These are phyloP conservation scores for Lipomyces orientalis DNA, from an alignment of 805 yeast genomes.

Conservation along the genomic window DNA sequence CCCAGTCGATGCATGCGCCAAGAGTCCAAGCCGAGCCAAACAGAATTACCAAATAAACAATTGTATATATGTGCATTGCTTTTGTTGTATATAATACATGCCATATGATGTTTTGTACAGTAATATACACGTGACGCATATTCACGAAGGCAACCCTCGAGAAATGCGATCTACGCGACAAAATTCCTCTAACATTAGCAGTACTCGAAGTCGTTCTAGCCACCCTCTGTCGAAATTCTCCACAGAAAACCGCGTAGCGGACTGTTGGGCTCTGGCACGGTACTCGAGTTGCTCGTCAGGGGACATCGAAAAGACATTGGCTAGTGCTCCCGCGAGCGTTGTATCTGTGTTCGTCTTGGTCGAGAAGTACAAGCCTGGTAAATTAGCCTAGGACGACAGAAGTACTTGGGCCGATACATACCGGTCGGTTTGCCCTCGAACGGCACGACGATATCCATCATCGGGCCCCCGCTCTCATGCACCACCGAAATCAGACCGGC, in stretches of 20 bases:
- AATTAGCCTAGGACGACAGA: background rate
- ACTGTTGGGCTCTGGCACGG: slow-evolving; percentile 51
- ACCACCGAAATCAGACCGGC: slow-evolving; percentile 86
- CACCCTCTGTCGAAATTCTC: slow-evolving; percentile 60
- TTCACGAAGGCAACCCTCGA: slow-evolving; percentile 23
- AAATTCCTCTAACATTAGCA: slow-evolving; percentile 32
- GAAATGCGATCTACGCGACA: slow-evolving; percentile 26
- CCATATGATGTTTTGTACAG: background rate
- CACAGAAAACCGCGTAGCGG: slow-evolving; percentile 66
- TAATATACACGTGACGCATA: background rate
- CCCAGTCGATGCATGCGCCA: background rate
- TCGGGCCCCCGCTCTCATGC: slow-evolving; percentile 96
- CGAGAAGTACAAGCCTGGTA: slow-evolving; percentile 71
- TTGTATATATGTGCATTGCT: background rate
- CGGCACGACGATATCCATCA: slow-evolving; percentile 75
- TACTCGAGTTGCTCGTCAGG: slow-evolving; percentile 50
- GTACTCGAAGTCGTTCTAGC: slow-evolving; percentile 44
- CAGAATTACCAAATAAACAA: background rate
- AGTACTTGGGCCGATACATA: background rate
- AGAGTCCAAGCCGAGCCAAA: background rate
- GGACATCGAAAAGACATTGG: slow-evolving; percentile 50
- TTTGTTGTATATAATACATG: background rate
- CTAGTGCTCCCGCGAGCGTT: slow-evolving; percentile 56
- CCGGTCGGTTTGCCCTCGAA: slow-evolving; percentile 60
- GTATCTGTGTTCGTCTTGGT: slow-evolving; percentile 61